Percentiles rank a stretch among this genome's conserved stretches.
phyloP scores from a whole-genome alignment of 2,329 filamentous ascomycete species.

The Chaetomiaceae sp. region DNA sequence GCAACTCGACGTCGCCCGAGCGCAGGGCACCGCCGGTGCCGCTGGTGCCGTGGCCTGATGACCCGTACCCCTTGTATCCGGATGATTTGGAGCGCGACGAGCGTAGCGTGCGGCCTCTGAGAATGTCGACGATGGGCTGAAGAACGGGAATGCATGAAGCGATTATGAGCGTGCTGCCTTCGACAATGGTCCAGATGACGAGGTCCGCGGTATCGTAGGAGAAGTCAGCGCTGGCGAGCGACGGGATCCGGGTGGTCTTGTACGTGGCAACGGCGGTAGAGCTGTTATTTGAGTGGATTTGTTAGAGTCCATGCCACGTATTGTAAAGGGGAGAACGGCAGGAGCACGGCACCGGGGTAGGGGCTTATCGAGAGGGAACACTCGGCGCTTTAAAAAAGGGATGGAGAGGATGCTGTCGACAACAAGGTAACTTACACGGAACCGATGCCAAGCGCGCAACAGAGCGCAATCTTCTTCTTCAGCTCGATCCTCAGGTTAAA shows the following conservation, averaged over 20 bases:
- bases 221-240: conserved; percentile 29
- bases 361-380: too few species aligned
- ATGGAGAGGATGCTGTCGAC: too few species aligned
- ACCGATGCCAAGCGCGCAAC: conserved; percentile 36
- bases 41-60: too few species aligned
- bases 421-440: conserved; percentile 25
- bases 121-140: background rate
- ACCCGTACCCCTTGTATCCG: too few species aligned
- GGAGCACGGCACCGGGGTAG: background rate
- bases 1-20: too few species aligned
- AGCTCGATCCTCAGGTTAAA: conserved; percentile 35
- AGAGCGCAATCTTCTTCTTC: conserved; percentile 40
- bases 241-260: conserved; percentile 30
- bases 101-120: background rate
- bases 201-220: conserved; percentile 38
- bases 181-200: conserved; percentile 38
- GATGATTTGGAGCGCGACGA: too few species aligned
- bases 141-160: background rate
- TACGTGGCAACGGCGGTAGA: conserved; percentile 30
- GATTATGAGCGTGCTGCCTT: too few species aligned
- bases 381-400: too few species aligned
- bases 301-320: background rate
- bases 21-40: too few species aligned
- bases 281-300: background rate
- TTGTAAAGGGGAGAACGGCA: too few species aligned